These are phyloP conservation scores for Aspergillus pseudoviridinutans DNA, from an alignment of 2,329 filamentous ascomycete genomes.

Conservation along the genomic window DNA sequence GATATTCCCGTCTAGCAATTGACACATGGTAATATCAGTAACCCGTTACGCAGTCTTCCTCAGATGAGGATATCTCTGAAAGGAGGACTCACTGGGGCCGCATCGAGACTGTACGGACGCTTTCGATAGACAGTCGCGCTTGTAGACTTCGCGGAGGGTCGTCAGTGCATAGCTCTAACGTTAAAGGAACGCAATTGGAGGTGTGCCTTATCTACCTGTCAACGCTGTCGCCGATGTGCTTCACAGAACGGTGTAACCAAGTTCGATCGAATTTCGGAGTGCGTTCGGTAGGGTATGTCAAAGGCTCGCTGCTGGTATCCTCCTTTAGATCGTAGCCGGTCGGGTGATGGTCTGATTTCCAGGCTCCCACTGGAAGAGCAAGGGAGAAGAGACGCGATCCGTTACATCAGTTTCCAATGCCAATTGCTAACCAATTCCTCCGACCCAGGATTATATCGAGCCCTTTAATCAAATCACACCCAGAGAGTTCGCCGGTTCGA, in stretches of 20 bases:
- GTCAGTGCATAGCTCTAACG: not conserved
- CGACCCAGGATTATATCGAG: not conserved
- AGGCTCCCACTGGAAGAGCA: constrained; percentile 16
- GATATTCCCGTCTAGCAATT: constrained; percentile 64
- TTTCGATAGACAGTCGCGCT: not conserved
- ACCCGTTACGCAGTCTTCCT: not conserved
- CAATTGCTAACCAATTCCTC: constrained; percentile 8
- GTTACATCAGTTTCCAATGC: constrained; percentile 19
- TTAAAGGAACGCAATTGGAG: not conserved
- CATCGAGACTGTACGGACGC: constrained; percentile 23
- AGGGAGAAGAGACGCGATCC: constrained; percentile 19
- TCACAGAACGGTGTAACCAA: not conserved
- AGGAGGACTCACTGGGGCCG: constrained; percentile 33
- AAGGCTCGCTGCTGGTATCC: not conserved
- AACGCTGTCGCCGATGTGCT: not conserved
- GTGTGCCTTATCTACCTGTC: not conserved
- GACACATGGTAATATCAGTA: constrained; percentile 17
- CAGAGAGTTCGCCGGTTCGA: not conserved
- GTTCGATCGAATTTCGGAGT: not conserved
- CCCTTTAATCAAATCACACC: not conserved
- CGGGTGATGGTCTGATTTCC: constrained; percentile 5
- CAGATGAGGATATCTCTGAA: not conserved
- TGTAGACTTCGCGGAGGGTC: not conserved
- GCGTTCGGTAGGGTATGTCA: not conserved
- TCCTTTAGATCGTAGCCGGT: not conserved